Evolutionary conservation across 140 eudicot species (phyloP).

Genomic region (Oenanthe javanica): DNA sequence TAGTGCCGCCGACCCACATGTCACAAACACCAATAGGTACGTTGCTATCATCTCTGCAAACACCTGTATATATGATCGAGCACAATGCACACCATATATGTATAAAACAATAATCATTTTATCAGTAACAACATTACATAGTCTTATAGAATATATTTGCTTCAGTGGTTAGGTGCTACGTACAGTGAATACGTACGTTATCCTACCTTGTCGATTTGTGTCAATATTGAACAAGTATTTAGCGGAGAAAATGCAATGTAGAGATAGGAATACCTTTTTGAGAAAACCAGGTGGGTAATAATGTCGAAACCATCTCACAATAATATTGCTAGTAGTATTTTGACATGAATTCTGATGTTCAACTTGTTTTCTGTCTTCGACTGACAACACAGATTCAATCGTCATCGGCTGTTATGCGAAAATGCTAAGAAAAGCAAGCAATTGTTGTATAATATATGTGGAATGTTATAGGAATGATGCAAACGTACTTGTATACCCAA

Average conservation of each 20-base stretch:
- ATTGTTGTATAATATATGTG: not conserved
- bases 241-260: not conserved
- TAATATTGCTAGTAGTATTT: not conserved
- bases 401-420: not conserved
- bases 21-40: constrained; percentile 54
- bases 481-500: no score
- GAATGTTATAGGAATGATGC: not conserved
- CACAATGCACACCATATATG: not conserved
- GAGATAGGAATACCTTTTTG: constrained; percentile 25
- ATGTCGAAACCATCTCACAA: not conserved
- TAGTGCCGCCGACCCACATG: constrained; percentile 55
- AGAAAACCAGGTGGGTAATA: constrained; percentile 41
- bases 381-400: not conserved
- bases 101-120: no score
- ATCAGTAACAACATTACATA: no score
- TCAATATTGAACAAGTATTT: no score
- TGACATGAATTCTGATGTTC: not conserved
- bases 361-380: not conserved
- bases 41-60: constrained; percentile 62
- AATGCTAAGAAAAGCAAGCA: not conserved
- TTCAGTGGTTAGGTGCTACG: no score
- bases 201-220: no score
- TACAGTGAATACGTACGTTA: no score
- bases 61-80: no score
- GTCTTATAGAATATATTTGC: no score